Base-by-base conservation (phyloP, 2,329 filamentous ascomycete species). In the Beauveria australis region DNA sequence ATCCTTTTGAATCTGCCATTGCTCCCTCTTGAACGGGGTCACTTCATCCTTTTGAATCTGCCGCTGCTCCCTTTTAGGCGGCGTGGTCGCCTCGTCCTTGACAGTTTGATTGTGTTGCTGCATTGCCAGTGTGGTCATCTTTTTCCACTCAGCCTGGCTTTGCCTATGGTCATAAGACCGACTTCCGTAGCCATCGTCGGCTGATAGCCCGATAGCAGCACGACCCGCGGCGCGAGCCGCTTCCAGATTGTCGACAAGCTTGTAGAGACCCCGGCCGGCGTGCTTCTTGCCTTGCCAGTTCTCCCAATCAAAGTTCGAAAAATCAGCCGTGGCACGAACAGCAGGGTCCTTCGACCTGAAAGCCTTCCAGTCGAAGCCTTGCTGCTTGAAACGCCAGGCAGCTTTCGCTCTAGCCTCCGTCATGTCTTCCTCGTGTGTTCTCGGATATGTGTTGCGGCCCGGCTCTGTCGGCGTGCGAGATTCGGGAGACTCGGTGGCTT, bases 1-100 rank as follows among this genome's bases (percentile, higher is more conserved):
- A 16, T 76, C 77, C 71, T 96, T 97, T 66, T 97, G 89, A 18
- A 83, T 72, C 70, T 84, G 81, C 94, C 94, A 97, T 3, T 68
- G 63, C 64, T 86, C 81, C 4, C 68, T 71, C 61, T 74, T 64
- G 4, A 28, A 41, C 4, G 41, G 49, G 48, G 26, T 33, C 30
- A 33, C 30, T 1, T 33, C 30, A 16, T 76, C 77, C 71, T 96
- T 97, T 66, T 97, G 89, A 18, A 83, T 72, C 70, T 84, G 81
- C 93, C 93, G 97, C 3, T 68, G 63, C 64, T 86, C 81, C 3
- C 68, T 72, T 61, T 74, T 64, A 1, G 41, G 49, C 7, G 19
- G 22, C 28, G 49, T 19, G 16, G 18, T 22, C 16, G 6, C 19
- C 8, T 12, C 40, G 47, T 33, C 48, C 56, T 49, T 22, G 43